Percentiles rank a stretch among this genome's conserved stretches.
Evolutionary conservation across 176 grass and related monocot genomes (phyloP).

Genomic region (Zoysia japonica): DNA sequence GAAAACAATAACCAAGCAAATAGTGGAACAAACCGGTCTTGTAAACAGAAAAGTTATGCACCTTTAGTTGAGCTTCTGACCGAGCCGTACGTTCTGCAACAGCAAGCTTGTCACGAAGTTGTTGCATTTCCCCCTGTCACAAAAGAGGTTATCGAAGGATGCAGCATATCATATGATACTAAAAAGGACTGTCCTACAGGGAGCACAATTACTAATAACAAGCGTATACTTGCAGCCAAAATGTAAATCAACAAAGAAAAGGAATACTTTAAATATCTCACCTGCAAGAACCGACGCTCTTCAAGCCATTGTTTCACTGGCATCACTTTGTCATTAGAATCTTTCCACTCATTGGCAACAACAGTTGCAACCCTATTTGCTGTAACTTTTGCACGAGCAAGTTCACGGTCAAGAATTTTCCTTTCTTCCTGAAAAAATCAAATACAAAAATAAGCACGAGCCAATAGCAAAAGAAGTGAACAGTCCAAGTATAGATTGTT

Average conservation of each 20-base stretch:
- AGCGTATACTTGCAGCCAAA: conserved; percentile 11
- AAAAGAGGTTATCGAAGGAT: conserved; percentile 29
- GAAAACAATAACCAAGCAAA: not conserved
- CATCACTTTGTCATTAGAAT: conserved; percentile 99
- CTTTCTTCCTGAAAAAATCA: conserved; percentile 78
- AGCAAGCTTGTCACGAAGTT: conserved; percentile 88
- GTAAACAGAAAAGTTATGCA: conserved; percentile 34
- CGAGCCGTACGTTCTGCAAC: conserved; percentile 87
- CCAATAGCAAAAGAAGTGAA: conserved; percentile 23
- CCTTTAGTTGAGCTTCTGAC: conserved; percentile 94
- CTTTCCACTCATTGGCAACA: conserved; percentile 99
- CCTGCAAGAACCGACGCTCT: conserved; percentile 94
- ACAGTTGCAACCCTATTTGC: conserved; percentile 96
- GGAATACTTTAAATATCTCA: conserved; percentile 40
- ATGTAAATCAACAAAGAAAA: conserved; percentile 24
- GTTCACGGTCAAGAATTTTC: conserved; percentile 93
- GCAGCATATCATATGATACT: not conserved
- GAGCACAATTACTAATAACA: conserved; percentile 1
- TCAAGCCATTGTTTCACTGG: conserved; percentile 99
- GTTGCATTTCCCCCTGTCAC: conserved; percentile 87
- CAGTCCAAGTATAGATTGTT: conserved; percentile 35
- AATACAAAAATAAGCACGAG: conserved; percentile 36
- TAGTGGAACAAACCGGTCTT: not conserved
- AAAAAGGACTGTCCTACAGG: conserved; percentile 8
- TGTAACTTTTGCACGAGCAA: conserved; percentile 88